Evolutionary conservation across 768 basidiomycete genomes (phyloP).

Genomic region (Coprinopsis cinerea): DNA sequence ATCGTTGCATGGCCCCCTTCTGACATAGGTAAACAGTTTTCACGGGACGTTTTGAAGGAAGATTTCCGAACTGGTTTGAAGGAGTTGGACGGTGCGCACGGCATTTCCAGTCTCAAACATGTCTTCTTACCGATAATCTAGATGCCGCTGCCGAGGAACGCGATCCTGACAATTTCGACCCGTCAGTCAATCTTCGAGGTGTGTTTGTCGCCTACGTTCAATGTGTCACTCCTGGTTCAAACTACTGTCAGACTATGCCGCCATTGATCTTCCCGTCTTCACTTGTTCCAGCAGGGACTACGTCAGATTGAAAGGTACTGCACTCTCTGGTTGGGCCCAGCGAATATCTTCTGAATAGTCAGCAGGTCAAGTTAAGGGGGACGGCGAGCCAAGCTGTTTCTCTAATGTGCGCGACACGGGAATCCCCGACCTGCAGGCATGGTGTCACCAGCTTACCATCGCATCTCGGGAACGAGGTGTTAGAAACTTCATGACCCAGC

Average conservation of each 20-base stretch:
- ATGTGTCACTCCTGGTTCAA: neutral
- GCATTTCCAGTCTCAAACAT: neutral
- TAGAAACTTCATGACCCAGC: constrained; percentile 38
- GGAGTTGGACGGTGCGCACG: constrained; percentile 46
- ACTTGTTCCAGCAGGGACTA: constrained; percentile 59
- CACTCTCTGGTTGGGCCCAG: neutral
- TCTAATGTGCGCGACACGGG: constrained; percentile 46
- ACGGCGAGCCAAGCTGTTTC: constrained; percentile 54
- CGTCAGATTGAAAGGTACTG: constrained; percentile 43
- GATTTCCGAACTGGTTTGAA: constrained; percentile 56
- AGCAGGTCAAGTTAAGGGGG: constrained; percentile 54
- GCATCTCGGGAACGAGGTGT: constrained; percentile 45
- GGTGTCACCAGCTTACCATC: constrained; percentile 52
- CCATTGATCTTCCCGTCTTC: constrained; percentile 58
- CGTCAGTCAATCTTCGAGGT: constrained; percentile 44
- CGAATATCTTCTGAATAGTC: neutral
- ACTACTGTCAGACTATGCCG: constrained; percentile 43
- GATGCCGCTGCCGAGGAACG: constrained; percentile 52
- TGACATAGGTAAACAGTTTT: constrained; percentile 33
- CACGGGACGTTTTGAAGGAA: constrained; percentile 49
- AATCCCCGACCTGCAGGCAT: constrained; percentile 49
- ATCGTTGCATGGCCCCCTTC: neutral
- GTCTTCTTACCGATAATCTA: constrained; percentile 13
- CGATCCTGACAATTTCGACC: constrained; percentile 54
- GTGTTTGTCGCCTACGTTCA: constrained; percentile 11